Evolutionary conservation across 2,329 filamentous ascomycete species (phyloP).

Genomic region (Colletotrichum tropicale): DNA sequence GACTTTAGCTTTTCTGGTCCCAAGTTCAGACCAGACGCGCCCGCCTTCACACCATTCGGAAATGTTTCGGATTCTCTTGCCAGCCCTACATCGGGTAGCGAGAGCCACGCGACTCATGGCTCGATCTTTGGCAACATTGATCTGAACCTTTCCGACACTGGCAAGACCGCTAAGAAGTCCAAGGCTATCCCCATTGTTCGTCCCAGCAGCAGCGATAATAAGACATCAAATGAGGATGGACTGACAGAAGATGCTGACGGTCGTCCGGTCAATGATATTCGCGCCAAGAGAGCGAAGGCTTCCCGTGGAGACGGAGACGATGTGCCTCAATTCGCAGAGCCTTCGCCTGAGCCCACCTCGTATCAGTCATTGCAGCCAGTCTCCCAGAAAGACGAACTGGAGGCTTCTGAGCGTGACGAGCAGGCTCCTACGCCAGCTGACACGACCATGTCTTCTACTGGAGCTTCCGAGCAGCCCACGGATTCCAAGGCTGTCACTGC

Average conservation of each 20-base stretch:
- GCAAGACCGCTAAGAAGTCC: conserved; percentile 71
- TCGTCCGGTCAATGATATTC: conserved; percentile 65
- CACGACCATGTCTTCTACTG: conserved; percentile 58
- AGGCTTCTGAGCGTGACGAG: conserved; percentile 31
- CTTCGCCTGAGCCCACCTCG: conserved; percentile 29
- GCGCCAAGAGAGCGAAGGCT: conserved; percentile 77
- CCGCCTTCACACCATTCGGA: conserved; percentile 71
- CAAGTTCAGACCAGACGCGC: conserved; percentile 78
- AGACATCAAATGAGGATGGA: conserved; percentile 29
- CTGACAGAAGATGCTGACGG: conserved; percentile 61
- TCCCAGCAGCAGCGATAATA: conserved; percentile 57
- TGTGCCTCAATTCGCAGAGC: conserved; percentile 75
- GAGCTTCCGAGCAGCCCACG: conserved; percentile 52
- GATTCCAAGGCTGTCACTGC: conserved; percentile 55
- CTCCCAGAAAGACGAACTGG: conserved; percentile 1
- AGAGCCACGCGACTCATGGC: conserved; percentile 44
- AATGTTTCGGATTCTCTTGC: conserved; percentile 52
- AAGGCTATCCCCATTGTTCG: conserved; percentile 85
- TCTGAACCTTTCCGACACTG: conserved; percentile 63
- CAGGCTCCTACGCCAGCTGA: conserved; percentile 51
- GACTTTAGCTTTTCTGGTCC: conserved; percentile 73
- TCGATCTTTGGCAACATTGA: conserved; percentile 76
- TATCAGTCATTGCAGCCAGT: conserved; percentile 8
- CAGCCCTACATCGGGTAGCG: conserved; percentile 50
- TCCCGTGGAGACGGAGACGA: conserved; percentile 71